Evolutionary conservation across 139 green algal genomes (phyloP).

Genomic region (Ettlia oleoabundans): DNA sequence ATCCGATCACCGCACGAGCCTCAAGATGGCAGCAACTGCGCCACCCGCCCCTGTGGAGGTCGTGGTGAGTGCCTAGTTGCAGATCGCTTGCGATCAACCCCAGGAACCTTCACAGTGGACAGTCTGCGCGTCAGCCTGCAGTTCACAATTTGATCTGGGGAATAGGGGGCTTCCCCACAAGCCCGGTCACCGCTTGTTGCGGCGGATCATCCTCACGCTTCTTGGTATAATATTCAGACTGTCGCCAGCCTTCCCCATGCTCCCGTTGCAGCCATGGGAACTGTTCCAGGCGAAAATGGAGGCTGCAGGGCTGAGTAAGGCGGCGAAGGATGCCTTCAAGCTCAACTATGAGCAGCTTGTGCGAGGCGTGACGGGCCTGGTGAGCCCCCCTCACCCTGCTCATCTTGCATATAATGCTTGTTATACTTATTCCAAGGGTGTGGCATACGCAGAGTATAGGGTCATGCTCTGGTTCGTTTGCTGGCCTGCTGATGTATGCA

Average conservation of each 20-base stretch:
- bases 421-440: no score
- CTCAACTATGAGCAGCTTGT: constrained; percentile 90
- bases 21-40: not conserved
- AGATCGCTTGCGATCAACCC: no score
- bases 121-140: no score
- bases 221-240: not conserved
- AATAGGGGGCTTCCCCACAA: no score
- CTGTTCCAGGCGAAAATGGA: constrained; percentile 82
- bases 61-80: constrained; percentile 15
- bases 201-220: not conserved
- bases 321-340: constrained; percentile 85
- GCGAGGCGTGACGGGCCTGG: constrained; percentile 83
- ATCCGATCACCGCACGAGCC: no score
- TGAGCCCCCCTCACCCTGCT: no score
- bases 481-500: not conserved
- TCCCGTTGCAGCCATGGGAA: constrained; percentile 28
- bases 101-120: no score
- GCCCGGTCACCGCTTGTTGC: no score
- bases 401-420: no score
- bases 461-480: no score
- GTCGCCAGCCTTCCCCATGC: not conserved
- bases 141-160: no score
- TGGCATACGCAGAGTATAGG: no score
- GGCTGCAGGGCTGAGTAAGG: constrained; percentile 60
- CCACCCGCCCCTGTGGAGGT: constrained; percentile 3